These are phyloP conservation scores for Pythium insidiosum DNA, from an alignment of 352 stramenopile species.

Conservation along the genomic window DNA sequence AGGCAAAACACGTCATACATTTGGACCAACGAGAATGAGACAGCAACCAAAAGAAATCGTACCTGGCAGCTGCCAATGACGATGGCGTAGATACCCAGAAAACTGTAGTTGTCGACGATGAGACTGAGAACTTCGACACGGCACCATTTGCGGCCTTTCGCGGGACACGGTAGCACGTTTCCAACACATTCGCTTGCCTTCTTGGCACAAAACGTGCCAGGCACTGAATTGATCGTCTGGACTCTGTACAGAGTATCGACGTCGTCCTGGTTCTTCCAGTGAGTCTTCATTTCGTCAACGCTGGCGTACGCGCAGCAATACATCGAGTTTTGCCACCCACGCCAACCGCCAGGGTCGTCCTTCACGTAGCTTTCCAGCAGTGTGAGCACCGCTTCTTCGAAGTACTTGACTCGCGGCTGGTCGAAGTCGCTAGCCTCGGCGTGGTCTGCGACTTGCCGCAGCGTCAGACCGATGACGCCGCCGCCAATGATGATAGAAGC, in stretches of 20 bases:
- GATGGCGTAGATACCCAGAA: slow-evolving; percentile 37
- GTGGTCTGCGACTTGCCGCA: slow-evolving; percentile 24
- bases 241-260: slow-evolving; percentile 23
- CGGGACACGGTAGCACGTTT: slow-evolving; percentile 23
- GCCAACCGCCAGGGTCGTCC: slow-evolving; percentile 22
- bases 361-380: slow-evolving; percentile 25
- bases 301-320: slow-evolving; percentile 51
- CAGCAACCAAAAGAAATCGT: too few relatives aligned
- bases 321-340: slow-evolving; percentile 32
- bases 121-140: slow-evolving; percentile 31
- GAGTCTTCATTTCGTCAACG: slow-evolving; percentile 9
- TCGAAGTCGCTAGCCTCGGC: slow-evolving; percentile 27
- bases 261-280: slow-evolving; percentile 21
- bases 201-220: slow-evolving; percentile 30
- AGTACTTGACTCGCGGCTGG: slow-evolving; percentile 18
- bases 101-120: slow-evolving; percentile 34
- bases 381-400: slow-evolving; percentile 40
- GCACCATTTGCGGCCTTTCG: slow-evolving; percentile 32
- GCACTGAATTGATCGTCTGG: slow-evolving; percentile 23
- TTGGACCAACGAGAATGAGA: too few relatives aligned
- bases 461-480: slow-evolving; percentile 35
- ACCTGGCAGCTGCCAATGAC: slow-evolving; percentile 25
- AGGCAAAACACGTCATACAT: too few relatives aligned
- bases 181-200: slow-evolving; percentile 13
- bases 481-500: slow-evolving; percentile 37